These are phyloP conservation scores for Scytalidium sp. DNA, from an alignment of 2,329 filamentous ascomycete species.

Conservation along the genomic window DNA sequence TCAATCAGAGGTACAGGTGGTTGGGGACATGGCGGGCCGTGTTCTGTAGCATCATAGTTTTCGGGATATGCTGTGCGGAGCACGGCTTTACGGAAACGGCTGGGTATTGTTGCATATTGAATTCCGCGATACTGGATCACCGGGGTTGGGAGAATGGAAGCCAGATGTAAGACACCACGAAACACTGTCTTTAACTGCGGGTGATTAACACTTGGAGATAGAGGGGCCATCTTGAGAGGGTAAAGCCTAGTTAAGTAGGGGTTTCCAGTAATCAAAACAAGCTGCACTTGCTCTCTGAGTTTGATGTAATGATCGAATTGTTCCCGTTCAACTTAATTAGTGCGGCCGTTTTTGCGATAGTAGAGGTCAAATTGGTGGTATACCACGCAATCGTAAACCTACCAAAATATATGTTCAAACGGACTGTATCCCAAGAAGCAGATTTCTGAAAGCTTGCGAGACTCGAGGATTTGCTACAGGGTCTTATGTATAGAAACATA, in stretches of 20 bases:
- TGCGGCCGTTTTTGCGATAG: too few species aligned
- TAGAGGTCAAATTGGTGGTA: too few species aligned
- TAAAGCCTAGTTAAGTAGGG: not conserved
- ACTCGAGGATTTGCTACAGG: too few species aligned
- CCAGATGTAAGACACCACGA: not conserved
- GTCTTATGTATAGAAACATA: too few species aligned
- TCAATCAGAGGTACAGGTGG: slow-evolving; percentile 5
- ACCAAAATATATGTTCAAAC: too few species aligned
- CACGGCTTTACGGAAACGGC: slow-evolving; percentile 7
- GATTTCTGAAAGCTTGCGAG: too few species aligned
- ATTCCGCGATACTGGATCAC: slow-evolving; percentile 13
- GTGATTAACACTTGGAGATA: not conserved
- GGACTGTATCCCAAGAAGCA: too few species aligned
- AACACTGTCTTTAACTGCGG: not conserved
- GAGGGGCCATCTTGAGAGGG: not conserved
- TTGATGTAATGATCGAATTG: too few species aligned
- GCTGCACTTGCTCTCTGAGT: too few species aligned
- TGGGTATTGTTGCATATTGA: slow-evolving; percentile 10
- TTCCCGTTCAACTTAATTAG: too few species aligned
- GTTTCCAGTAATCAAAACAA: too few species aligned
- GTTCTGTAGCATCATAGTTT: slow-evolving; percentile 1
- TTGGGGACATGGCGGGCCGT: slow-evolving; percentile 13
- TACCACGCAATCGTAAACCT: too few species aligned
- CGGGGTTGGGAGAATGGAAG: not conserved
- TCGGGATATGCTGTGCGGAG: slow-evolving; percentile 3